Evolutionary conservation across 2,329 filamentous ascomycete genomes (phyloP).

Genomic region (Aspergillus oerlinghausenensis): DNA sequence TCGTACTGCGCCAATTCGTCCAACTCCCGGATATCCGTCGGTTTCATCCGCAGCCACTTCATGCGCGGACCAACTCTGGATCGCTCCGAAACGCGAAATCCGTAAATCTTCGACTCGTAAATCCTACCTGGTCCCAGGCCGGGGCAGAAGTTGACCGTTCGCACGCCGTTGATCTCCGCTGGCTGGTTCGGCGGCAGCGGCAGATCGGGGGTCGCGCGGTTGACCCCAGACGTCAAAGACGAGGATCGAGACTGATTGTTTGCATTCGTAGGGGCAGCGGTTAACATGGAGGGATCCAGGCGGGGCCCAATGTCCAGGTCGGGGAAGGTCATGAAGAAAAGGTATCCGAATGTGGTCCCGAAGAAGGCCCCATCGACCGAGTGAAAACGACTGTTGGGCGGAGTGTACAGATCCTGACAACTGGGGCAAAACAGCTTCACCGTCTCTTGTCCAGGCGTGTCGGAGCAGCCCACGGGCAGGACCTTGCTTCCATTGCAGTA

Average conservation of each 20-base stretch:
- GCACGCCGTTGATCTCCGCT: conserved; percentile 73
- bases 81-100: conserved; percentile 88
- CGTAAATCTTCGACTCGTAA: conserved; percentile 94
- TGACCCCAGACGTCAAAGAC: conserved; percentile 26
- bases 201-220: conserved; percentile 24
- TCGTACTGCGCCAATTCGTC: conserved; percentile 60
- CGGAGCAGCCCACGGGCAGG: conserved; percentile 86
- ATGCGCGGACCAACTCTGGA: conserved; percentile 88
- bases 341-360: conserved; percentile 89
- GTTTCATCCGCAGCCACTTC: conserved; percentile 90
- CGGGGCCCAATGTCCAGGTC: conserved; percentile 81
- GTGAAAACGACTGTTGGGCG: conserved; percentile 94
- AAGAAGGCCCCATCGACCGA: conserved; percentile 98
- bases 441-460: conserved; percentile 93
- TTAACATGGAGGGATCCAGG: conserved; percentile 46
- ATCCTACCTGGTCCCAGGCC: conserved; percentile 77
- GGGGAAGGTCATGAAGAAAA: conserved; percentile 98
- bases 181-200: conserved; percentile 46
- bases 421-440: conserved; percentile 98
- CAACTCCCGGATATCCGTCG: conserved; percentile 71
- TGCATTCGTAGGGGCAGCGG: conserved; percentile 19
- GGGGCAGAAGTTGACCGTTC: conserved; percentile 79
- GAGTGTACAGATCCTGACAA: conserved; percentile 94
- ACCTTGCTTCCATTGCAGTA: conserved; percentile 88
- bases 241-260: conserved; percentile 31